Percentiles rank a stretch among this genome's conserved stretches.
Evolutionary conservation across 345 rosid genomes (phyloP).

Genomic region (Citrus trifoliata): DNA sequence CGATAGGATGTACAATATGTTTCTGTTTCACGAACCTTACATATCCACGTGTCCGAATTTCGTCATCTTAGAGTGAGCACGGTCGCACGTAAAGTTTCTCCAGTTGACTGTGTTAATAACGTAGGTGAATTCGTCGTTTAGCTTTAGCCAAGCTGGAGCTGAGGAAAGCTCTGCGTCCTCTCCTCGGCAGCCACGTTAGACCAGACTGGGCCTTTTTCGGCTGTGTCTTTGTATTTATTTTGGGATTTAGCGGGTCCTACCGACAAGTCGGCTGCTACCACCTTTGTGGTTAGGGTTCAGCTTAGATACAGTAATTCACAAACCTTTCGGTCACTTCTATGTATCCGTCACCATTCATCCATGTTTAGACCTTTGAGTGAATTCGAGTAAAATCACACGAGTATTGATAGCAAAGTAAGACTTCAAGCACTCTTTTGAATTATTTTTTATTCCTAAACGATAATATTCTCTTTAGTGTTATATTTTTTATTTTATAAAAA

Average conservation of each 20-base stretch:
- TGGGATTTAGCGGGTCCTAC: slow-evolving; percentile 8
- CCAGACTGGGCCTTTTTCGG: not conserved
- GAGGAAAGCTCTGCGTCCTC: slow-evolving; percentile 7
- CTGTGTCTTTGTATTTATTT: not conserved
- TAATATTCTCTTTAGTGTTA: no score
- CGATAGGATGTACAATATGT: no score
- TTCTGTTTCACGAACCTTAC: no score
- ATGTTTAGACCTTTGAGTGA: not conserved
- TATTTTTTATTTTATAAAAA: no score
- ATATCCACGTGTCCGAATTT: no score
- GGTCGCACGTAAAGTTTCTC: not conserved
- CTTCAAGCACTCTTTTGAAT: no score
- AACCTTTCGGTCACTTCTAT: no score
- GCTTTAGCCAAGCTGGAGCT: not conserved
- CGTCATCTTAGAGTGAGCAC: no score
- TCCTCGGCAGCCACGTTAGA: slow-evolving; percentile 33
- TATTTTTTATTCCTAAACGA: no score
- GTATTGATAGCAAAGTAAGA: no score
- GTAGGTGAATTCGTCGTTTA: slow-evolving; percentile 25
- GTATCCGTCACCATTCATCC: no score
- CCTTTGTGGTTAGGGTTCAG: not conserved
- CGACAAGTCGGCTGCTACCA: not conserved
- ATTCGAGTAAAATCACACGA: not conserved
- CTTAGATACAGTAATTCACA: no score
- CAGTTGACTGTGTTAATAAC: not conserved